Evolutionary conservation across 176 grass and related monocot species (phyloP).

Genomic region (Aechmea fasciata): DNA sequence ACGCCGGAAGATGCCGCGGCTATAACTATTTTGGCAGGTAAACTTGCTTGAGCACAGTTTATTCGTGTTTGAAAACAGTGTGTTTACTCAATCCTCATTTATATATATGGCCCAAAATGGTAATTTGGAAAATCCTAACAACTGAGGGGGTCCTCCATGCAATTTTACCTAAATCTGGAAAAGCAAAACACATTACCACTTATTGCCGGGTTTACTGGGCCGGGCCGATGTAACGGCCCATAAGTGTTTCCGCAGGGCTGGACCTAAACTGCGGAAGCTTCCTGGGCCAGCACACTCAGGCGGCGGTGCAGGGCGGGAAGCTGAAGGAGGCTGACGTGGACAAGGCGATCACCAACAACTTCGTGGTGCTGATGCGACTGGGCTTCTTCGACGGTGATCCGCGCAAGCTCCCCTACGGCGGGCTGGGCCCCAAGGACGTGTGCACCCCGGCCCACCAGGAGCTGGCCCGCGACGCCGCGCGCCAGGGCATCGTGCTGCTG

Average conservation of each 20-base stretch:
- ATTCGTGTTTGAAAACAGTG: neutral
- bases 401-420: constrained; percentile 45
- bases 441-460: constrained; percentile 69
- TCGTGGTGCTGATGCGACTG: constrained; percentile 66
- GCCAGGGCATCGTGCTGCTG: constrained; percentile 92
- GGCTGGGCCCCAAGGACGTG: constrained; percentile 62
- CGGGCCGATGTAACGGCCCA: too few relatives aligned
- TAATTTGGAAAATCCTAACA: too few relatives aligned
- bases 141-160: too few relatives aligned
- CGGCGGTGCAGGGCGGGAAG: constrained; percentile 60
- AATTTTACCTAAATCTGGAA: too few relatives aligned
- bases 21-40: constrained; percentile 73
- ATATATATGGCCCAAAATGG: neutral
- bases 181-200: too few relatives aligned
- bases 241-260: constrained; percentile 34
- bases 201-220: too few relatives aligned
- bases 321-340: constrained; percentile 53
- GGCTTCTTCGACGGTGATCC: constrained; percentile 95
- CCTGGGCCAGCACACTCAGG: constrained; percentile 48
- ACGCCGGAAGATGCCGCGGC: constrained; percentile 81
- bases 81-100: neutral
- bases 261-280: constrained; percentile 88
- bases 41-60: neutral
- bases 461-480: constrained; percentile 62
- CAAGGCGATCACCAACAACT: constrained; percentile 79